Percentiles rank a stretch among this genome's conserved stretches.
These are phyloP conservation scores for Saccharomycopsis olivae DNA, from an alignment of 805 yeast genomes.

Conservation along the genomic window DNA sequence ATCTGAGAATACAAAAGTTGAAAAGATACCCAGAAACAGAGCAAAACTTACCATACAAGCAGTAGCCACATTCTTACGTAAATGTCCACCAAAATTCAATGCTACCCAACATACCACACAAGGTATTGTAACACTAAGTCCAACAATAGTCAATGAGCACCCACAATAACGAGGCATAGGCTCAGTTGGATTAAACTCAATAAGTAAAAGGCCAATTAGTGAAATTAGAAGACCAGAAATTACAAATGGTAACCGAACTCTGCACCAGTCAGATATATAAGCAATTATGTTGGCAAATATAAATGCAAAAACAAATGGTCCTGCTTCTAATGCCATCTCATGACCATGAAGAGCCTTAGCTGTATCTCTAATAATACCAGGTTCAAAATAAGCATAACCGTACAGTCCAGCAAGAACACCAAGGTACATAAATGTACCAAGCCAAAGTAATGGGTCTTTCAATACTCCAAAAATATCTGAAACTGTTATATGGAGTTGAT, in stretches of 20 bases:
- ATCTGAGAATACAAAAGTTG: constrained; percentile 13
- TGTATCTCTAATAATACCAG: constrained; percentile 6
- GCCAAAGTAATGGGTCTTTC: constrained; percentile 16
- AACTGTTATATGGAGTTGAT: constrained; percentile 8
- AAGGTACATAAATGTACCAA: constrained; percentile 11
- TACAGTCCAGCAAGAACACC: constrained; percentile 12
- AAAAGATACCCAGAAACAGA: constrained; percentile 45
- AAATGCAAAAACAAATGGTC: constrained; percentile 14
- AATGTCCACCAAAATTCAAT: constrained; percentile 43
- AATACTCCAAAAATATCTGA: constrained; percentile 14
- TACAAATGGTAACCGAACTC: constrained; percentile 34
- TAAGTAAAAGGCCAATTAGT: constrained; percentile 5
- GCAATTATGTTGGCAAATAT: constrained; percentile 12
- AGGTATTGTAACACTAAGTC: constrained; percentile 49
- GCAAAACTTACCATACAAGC: constrained; percentile 61
- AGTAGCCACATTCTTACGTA: constrained; percentile 44
- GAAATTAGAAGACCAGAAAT: constrained; percentile 19
- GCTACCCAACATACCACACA: constrained; percentile 54
- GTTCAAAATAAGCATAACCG: constrained; percentile 17
- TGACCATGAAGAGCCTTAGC: background rate
- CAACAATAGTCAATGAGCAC: constrained; percentile 31
- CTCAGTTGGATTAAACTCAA: constrained; percentile 4
- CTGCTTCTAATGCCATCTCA: constrained; percentile 10
- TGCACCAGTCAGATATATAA: constrained; percentile 30
- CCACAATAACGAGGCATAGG: constrained; percentile 9